Percentiles rank a stretch among this genome's conserved stretches.
Conservation (phyloP, 2,329 filamentous ascomycete species). For the Talaromyces piceae region DNA sequence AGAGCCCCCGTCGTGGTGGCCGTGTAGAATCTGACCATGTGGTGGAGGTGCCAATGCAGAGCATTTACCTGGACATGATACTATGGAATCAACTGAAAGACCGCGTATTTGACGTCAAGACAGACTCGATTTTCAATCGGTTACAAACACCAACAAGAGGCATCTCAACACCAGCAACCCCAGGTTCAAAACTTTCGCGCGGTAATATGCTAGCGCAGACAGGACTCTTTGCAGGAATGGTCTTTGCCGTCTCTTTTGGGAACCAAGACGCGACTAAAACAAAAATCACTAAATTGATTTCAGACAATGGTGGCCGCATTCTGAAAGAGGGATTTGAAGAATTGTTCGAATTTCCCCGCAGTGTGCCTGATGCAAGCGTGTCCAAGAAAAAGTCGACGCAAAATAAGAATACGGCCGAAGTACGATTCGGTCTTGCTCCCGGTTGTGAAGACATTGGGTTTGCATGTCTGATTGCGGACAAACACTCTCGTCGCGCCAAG, state of each 20-base stretch:
- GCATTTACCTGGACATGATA: conserved; percentile 40
- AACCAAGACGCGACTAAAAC: conserved; percentile 51
- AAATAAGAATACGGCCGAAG: conserved; percentile 13
- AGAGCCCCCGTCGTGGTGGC: conserved; percentile 30
- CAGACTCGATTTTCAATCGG: conserved; percentile 14
- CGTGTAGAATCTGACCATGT: conserved; percentile 21
- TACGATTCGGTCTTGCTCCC: conserved; percentile 47
- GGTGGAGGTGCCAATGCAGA: conserved; percentile 37
- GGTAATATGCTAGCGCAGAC: conserved; percentile 21
- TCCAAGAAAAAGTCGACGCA: conserved; percentile 20
- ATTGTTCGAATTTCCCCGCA: conserved; percentile 54
- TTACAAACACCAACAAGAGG: conserved; percentile 32
- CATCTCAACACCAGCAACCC: conserved; percentile 38
- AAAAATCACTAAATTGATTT: conserved; percentile 55
- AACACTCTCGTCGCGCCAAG: conserved; percentile 78
- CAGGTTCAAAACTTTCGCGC: conserved; percentile 44
- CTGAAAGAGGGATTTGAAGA: conserved; percentile 71
- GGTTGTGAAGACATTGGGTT: conserved; percentile 59
- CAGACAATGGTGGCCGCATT: conserved; percentile 63
- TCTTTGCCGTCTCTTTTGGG: conserved; percentile 73
- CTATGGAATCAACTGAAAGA: conserved; percentile 41
- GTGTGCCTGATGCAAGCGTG: conserved; percentile 20
- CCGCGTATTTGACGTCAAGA: conserved; percentile 27
- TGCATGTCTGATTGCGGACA: conserved; percentile 76
- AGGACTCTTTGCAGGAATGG: conserved; percentile 69